Evolutionary conservation across 2,329 filamentous ascomycete genomes (phyloP).

Genomic region (Aspergillus latus): DNA sequence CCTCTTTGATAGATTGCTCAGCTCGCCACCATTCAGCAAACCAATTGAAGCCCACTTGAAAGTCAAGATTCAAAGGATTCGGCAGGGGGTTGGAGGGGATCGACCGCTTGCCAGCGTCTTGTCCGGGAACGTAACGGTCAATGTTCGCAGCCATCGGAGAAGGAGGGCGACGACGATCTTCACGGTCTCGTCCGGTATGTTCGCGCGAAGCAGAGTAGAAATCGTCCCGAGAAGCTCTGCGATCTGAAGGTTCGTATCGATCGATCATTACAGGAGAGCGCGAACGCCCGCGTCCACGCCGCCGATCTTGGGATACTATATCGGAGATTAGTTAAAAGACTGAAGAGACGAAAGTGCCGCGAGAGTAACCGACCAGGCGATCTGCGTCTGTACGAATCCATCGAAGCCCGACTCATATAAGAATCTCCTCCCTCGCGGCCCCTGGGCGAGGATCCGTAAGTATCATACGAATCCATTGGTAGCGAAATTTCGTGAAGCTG

Average conservation of each 20-base stretch:
- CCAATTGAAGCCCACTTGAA: slow-evolving; percentile 66
- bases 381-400: slow-evolving; percentile 47
- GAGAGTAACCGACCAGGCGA: slow-evolving; percentile 44
- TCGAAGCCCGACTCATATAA: slow-evolving; percentile 31
- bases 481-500: too few relatives aligned
- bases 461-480: slow-evolving; percentile 50
- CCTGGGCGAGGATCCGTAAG: slow-evolving; percentile 47
- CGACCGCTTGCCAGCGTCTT: slow-evolving; percentile 55
- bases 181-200: slow-evolving; percentile 51
- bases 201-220: slow-evolving; percentile 51
- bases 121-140: slow-evolving; percentile 65
- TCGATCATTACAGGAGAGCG: slow-evolving; percentile 64
- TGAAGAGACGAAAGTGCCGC: not conserved
- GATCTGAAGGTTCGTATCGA: slow-evolving; percentile 61
- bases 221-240: slow-evolving; percentile 56
- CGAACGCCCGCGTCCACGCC: slow-evolving; percentile 53
- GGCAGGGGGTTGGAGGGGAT: slow-evolving; percentile 58
- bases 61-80: slow-evolving; percentile 63
- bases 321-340: not conserved
- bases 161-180: slow-evolving; percentile 58
- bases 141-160: slow-evolving; percentile 60
- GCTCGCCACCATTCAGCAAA: slow-evolving; percentile 68
- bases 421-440: slow-evolving; percentile 43
- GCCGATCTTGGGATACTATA: slow-evolving; percentile 43
- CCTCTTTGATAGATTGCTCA: slow-evolving; percentile 63